Conservation (phyloP, 1,139 yeast species). For the Candida labiduridarum region DNA sequence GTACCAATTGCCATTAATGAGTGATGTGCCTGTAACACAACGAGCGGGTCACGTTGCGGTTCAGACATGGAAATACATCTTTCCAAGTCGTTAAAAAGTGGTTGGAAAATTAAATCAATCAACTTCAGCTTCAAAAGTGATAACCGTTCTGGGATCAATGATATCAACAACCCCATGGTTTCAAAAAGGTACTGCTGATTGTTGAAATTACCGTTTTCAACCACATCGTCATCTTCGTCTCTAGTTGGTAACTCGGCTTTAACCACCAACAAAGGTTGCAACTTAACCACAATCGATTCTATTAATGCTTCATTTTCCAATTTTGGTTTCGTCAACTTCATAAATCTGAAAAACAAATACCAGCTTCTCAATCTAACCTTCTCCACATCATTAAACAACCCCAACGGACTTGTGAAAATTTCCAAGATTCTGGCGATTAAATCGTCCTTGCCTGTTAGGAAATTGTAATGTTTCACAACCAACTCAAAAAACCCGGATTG, state of each 20-base stretch:
- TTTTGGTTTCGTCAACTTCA: slow-evolving; percentile 71
- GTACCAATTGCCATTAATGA: slow-evolving; percentile 88
- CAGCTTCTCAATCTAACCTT: slow-evolving; percentile 85
- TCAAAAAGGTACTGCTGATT: slow-evolving; percentile 85
- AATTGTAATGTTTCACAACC: slow-evolving; percentile 74
- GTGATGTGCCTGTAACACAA: slow-evolving; percentile 80
- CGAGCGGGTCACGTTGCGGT: slow-evolving; percentile 38
- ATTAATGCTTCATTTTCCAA: slow-evolving; percentile 35
- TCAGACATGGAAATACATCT: slow-evolving; percentile 50
- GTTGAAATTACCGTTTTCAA: slow-evolving; percentile 66
- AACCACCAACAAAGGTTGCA: slow-evolving; percentile 56
- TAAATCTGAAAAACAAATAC: slow-evolving; percentile 84
- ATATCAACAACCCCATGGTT: slow-evolving; percentile 67
- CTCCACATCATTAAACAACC: slow-evolving; percentile 72
- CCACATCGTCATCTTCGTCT: slow-evolving; percentile 57
- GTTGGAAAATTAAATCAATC: slow-evolving; percentile 67
- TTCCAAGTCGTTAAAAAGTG: slow-evolving; percentile 79
- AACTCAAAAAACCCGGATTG: slow-evolving; percentile 84
- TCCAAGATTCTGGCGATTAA: slow-evolving; percentile 68
- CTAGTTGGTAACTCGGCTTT: slow-evolving; percentile 57
- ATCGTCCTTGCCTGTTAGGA: slow-evolving; percentile 55
- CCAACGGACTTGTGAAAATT: slow-evolving; percentile 77
- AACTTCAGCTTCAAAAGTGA: slow-evolving; percentile 46
- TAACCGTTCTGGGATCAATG: slow-evolving; percentile 36
- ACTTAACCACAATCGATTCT: slow-evolving; percentile 39